Evolutionary conservation across 2,329 filamentous ascomycete genomes (phyloP).

Genomic region (Capronia coronata): DNA sequence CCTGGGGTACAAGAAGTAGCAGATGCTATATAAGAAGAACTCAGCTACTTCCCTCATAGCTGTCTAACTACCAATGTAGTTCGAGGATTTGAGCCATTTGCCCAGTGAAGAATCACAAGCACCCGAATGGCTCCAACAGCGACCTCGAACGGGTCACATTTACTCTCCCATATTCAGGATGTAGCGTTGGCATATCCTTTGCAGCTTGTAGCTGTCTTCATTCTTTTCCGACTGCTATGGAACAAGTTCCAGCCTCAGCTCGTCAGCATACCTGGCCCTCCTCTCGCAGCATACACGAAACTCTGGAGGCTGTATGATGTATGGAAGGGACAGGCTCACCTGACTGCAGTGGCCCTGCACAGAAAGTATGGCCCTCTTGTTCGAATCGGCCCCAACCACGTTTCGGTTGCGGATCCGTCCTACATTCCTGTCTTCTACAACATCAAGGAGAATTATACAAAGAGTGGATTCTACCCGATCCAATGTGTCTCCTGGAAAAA

Average conservation of each 20-base stretch:
- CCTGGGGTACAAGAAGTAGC: no score
- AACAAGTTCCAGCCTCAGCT: conserved; percentile 18
- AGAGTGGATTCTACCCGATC: conserved; percentile 24
- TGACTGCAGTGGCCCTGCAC: conserved; percentile 63
- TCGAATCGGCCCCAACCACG: conserved; percentile 63
- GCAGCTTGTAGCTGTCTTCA: conserved; percentile 5
- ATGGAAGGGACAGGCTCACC: conserved; percentile 56
- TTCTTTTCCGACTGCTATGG: conserved; percentile 11
- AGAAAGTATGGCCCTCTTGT: conserved; percentile 66
- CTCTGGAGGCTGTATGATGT: conserved; percentile 71
- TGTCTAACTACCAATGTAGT: no score
- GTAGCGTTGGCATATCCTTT: conserved; percentile 4
- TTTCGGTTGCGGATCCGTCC: conserved; percentile 66
- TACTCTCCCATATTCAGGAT: conserved; percentile 3
- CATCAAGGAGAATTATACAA: conserved; percentile 25
- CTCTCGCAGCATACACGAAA: conserved; percentile 63
- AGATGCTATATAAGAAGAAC: no score
- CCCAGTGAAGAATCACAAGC: no score
- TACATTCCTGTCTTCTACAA: conserved; percentile 23
- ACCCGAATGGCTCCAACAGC: conserved; percentile 4
- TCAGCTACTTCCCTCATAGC: no score
- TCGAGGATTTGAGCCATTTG: no score
- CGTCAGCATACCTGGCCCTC: conserved; percentile 54
- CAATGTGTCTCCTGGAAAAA: conserved; percentile 45
- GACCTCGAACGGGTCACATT: neutral